phyloP scores from a whole-genome alignment of 345 rosid genomes.

The Brassica carinata region DNA sequence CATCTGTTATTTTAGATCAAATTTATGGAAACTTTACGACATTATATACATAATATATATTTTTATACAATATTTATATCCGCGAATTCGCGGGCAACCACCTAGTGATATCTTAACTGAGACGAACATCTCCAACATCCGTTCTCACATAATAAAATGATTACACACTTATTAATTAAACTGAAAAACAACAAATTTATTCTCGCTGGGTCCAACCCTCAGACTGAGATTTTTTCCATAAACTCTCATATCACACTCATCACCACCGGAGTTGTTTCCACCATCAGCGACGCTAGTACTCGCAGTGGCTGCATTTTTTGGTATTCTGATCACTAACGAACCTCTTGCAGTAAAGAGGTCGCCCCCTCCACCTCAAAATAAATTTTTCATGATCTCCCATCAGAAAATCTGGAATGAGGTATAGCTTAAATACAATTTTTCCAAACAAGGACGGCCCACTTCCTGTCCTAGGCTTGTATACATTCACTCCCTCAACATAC shows the following conservation, averaged over 20 bases:
- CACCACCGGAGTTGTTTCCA: background rate
- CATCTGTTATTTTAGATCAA: too few species aligned
- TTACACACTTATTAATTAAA: constrained; percentile 15
- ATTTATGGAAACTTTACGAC: too few species aligned
- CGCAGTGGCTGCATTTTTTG: background rate
- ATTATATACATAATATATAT: too few species aligned
- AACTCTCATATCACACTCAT: background rate
- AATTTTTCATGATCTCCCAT: background rate
- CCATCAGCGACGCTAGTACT: background rate
- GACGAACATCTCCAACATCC: background rate
- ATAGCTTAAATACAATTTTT: background rate
- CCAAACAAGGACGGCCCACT: background rate
- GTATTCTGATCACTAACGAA: background rate
- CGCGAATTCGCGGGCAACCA: too few species aligned
- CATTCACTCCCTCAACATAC: background rate
- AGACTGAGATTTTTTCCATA: background rate
- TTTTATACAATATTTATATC: background rate
- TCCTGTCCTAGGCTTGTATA: background rate
- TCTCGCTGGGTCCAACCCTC: background rate
- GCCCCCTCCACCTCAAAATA: background rate
- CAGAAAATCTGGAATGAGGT: background rate
- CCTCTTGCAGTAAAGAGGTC: background rate
- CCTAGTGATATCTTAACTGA: background rate
- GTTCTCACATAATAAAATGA: background rate
- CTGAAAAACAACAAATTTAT: background rate